Conservation (phyloP, 176 grass and related monocot genomes). For the Echinochloa phyllopogon region DNA sequence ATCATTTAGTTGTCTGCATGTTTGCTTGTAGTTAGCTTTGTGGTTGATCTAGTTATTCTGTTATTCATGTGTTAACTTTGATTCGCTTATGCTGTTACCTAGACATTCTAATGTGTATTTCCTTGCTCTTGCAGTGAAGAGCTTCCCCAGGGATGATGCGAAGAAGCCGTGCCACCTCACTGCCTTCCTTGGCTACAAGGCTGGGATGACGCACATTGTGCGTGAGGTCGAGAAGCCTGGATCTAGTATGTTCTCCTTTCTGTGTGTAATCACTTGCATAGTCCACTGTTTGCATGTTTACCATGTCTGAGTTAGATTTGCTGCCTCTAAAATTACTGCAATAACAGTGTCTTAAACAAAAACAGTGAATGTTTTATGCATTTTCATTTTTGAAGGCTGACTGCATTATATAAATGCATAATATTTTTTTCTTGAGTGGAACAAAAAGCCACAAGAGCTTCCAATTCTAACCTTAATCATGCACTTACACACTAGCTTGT, state of each 20-base stretch:
- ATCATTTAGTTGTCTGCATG: too few species aligned
- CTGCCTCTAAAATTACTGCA: accelerated
- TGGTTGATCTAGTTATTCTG: background rate
- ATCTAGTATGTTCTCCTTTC: slow-evolving; percentile 40
- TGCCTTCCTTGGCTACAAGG: slow-evolving; percentile 96
- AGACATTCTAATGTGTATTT: background rate
- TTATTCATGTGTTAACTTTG: background rate
- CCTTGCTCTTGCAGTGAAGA: slow-evolving; percentile 69
- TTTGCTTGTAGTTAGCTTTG: too few species aligned
- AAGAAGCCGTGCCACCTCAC: slow-evolving; percentile 76
- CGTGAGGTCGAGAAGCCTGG: slow-evolving; percentile 96
- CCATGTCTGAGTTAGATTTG: background rate
- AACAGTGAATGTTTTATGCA: background rate
- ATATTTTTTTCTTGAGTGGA: background rate
- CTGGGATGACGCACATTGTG: slow-evolving; percentile 97
- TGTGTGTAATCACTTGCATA: background rate
- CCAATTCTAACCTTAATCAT: background rate
- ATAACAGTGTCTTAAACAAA: background rate
- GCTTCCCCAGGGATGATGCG: slow-evolving; percentile 79
- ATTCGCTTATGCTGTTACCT: background rate
- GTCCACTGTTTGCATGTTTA: background rate
- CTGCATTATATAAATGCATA: background rate
- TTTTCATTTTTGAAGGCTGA: background rate
- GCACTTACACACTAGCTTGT: background rate
- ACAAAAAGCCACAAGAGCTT: too few species aligned